Conservation (phyloP, 2,329 filamentous ascomycete species). For the Penicillium brasilianum region DNA sequence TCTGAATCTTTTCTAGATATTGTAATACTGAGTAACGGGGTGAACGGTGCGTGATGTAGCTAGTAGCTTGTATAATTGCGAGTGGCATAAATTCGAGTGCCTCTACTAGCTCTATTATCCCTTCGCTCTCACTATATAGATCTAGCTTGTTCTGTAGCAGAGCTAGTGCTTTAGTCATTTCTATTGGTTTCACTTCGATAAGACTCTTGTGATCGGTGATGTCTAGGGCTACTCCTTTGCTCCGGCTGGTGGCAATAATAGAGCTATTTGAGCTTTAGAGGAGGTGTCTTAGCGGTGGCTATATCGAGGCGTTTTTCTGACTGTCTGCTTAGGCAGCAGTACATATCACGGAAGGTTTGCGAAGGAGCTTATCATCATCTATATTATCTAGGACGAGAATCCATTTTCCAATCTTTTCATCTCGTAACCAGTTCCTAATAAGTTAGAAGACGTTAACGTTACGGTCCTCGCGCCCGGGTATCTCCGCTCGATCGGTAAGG, state of each 20-base stretch:
- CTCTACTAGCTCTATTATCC: not conserved
- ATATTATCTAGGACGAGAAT: slow-evolving; percentile 15
- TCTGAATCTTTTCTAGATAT: slow-evolving; percentile 37
- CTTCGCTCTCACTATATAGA: slow-evolving; percentile 1
- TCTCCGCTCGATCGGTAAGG: slow-evolving; percentile 16
- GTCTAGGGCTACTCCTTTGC: slow-evolving; percentile 9
- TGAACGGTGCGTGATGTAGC: slow-evolving; percentile 26
- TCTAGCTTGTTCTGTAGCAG: slow-evolving; percentile 40
- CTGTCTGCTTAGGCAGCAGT: no score
- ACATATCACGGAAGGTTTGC: not conserved
- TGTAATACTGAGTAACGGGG: slow-evolving; percentile 10
- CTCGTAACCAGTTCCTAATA: slow-evolving; percentile 29
- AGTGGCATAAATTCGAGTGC: slow-evolving; percentile 38
- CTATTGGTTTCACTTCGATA: slow-evolving; percentile 29
- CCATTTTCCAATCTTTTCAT: slow-evolving; percentile 27
- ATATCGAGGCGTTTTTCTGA: not conserved
- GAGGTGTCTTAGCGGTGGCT: slow-evolving; percentile 19
- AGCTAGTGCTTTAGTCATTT: slow-evolving; percentile 27
- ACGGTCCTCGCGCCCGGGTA: slow-evolving; percentile 37
- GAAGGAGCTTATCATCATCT: slow-evolving; percentile 20
- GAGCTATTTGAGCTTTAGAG: slow-evolving; percentile 22
- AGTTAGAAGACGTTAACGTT: slow-evolving; percentile 40
- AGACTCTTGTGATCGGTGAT: slow-evolving; percentile 18
- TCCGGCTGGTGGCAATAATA: slow-evolving; percentile 26
- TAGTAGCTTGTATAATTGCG: slow-evolving; percentile 30